A percentile compares a stretch with the other conserved stretches of the same genome.
phyloP scores from a whole-genome alignment of 805 yeast species.

The Peterozyma xylosa region DNA sequence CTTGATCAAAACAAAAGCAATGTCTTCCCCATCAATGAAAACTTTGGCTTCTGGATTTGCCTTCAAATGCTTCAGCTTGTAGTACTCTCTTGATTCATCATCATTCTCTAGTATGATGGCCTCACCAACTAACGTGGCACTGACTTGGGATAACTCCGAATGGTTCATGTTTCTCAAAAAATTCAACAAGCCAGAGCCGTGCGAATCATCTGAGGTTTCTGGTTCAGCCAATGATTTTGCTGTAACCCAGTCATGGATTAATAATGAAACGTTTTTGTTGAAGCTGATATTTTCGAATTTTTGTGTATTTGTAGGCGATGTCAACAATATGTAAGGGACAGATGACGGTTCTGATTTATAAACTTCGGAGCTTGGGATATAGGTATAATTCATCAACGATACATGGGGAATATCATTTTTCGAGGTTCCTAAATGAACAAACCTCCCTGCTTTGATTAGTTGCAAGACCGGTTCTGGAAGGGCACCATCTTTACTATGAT shows the following conservation, averaged over 20 bases:
- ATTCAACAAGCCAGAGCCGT: conserved; percentile 36
- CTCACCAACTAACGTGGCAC: conserved; percentile 74
- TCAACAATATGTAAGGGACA: conserved; percentile 50
- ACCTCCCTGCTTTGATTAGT: conserved; percentile 53
- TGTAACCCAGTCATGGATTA: conserved; percentile 88
- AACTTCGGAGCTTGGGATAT: conserved; percentile 34
- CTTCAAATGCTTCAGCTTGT: conserved; percentile 51
- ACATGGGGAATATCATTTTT: conserved; percentile 68
- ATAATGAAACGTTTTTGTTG: conserved; percentile 74
- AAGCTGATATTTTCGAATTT: conserved; percentile 62
- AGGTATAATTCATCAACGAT: conserved; percentile 85
- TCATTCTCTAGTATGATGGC: conserved; percentile 47
- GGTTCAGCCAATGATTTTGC: conserved; percentile 30
- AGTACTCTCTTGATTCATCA: conserved; percentile 47
- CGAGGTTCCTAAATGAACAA: conserved; percentile 82
- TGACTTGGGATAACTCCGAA: conserved; percentile 67
- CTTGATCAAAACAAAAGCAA: conserved; percentile 58
- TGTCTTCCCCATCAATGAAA: conserved; percentile 58
- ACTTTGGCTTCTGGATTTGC: conserved; percentile 63
- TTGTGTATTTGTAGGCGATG: conserved; percentile 65
- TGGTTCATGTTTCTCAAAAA: conserved; percentile 73
- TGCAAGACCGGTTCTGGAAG: conserved; percentile 27
- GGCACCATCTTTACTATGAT: conserved; percentile 11
- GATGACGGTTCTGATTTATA: conserved; percentile 11
- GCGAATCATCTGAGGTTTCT: conserved; percentile 19